A percentile compares a stretch with the other conserved stretches of the same genome.
Conservation (phyloP, 257 asterid genomes). For the Solanum chaucha region DNA sequence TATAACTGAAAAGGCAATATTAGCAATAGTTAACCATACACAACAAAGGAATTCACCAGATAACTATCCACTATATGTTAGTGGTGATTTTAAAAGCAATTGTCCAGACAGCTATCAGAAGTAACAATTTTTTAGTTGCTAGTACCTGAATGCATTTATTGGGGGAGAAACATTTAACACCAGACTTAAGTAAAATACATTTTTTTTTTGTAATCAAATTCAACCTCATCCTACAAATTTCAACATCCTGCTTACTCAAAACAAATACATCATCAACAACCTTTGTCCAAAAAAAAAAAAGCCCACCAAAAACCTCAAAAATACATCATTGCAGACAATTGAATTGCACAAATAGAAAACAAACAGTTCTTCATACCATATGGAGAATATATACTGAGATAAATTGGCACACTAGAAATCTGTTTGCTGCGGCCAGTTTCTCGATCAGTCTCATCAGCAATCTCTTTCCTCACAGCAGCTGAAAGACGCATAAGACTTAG, state of each 20-base stretch:
- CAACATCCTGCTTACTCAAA: neutral
- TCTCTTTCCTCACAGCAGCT: slow-evolving; percentile 70
- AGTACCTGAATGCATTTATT: neutral
- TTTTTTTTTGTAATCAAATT: neutral
- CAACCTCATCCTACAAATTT: neutral
- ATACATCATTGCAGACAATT: neutral
- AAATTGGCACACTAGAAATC: slow-evolving; percentile 61
- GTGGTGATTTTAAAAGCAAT: neutral
- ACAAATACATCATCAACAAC: neutral
- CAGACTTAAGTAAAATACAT: neutral
- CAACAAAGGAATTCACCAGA: neutral
- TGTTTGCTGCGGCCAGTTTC: slow-evolving; percentile 63
- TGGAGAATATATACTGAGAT: slow-evolving; percentile 67
- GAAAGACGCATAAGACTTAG: slow-evolving; percentile 2
- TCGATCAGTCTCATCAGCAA: slow-evolving; percentile 68
- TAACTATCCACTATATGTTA: neutral
- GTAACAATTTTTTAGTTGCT: neutral
- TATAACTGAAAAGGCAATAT: neutral
- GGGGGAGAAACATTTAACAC: neutral
- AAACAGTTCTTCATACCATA: slow-evolving; percentile 28
- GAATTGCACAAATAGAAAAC: neutral
- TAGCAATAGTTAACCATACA: neutral
- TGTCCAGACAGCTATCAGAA: neutral
- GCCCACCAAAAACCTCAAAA: neutral
- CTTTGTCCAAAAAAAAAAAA: neutral